Percentiles rank a stretch among this genome's conserved stretches.
phyloP scores from a whole-genome alignment of 805 yeast species.

The Cyberlindnera saturnus region DNA sequence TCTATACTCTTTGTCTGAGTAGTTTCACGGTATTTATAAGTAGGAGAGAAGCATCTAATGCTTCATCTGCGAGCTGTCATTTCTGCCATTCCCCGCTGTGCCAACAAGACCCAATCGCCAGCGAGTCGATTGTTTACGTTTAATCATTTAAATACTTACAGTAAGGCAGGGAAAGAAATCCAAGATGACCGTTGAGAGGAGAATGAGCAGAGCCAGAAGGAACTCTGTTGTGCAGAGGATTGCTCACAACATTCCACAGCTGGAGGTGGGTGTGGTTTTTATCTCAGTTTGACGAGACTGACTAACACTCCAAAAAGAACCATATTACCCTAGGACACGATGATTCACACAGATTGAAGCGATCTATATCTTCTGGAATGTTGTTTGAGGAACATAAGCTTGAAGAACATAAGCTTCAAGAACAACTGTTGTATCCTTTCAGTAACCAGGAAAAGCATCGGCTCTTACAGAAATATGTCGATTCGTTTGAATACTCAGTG shows the following conservation, averaged over 20 bases:
- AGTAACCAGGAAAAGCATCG: conserved; percentile 29
- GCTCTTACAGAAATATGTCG: conserved; percentile 31
- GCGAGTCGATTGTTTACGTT: too few species aligned
- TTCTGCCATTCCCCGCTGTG: neutral
- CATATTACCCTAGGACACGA: conserved; percentile 1
- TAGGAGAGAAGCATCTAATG: too few species aligned
- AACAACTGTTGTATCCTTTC: conserved; percentile 18
- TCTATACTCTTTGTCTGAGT: neutral
- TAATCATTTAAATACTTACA: neutral
- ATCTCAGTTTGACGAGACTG: neutral
- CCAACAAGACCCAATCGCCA: too few species aligned
- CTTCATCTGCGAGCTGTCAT: neutral
- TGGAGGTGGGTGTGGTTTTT: conserved; percentile 17
- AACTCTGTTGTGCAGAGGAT: conserved; percentile 58
- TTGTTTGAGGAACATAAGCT: too few species aligned
- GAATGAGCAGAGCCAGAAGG: conserved; percentile 39
- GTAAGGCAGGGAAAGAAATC: neutral
- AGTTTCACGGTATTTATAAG: neutral
- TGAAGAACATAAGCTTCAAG: neutral
- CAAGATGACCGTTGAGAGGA: conserved; percentile 16
- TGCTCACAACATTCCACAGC: conserved; percentile 46
- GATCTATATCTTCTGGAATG: conserved; percentile 12
- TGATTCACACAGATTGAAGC: conserved; percentile 3
- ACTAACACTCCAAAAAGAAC: conserved; percentile 11
- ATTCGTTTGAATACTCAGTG: conserved; percentile 36